Base-by-base conservation (phyloP, 1,284 basidiomycete genomes). In the Schizophyllum commune region DNA sequence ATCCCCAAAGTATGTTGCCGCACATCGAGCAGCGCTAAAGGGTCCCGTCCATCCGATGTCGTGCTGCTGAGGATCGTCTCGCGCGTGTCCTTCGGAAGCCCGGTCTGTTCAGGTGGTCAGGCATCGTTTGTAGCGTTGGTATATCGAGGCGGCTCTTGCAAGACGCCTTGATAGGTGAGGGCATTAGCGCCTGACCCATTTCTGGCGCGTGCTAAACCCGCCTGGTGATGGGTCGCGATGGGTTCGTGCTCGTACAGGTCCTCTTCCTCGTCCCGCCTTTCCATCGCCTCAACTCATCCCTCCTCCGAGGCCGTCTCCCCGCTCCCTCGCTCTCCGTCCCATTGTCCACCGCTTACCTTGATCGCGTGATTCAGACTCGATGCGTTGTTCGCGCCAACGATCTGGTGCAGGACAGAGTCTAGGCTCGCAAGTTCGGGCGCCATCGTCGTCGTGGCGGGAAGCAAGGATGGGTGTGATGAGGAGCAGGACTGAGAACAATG, bases 1-100 rank as follows among this genome's bases (percentile, higher is more conserved):
- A 82, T 79, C 0, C 84, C 88, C 5, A 91, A 69, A 0, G 88
- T 86, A 69, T 89, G 81, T 51, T 68, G 69, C 34, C 75, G 72
- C 21, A 82, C 70, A 64, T 88, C 79, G 54, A 92, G 72, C 11
- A 86, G 67, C 2, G 71, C 64, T 59, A 91, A 69, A 5, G 89
- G 88, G 68, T 91, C 88, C 64, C 81, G 80, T 11, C 83, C 84
- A 58, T 76, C 76, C 0, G 78, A 70, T 9, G 85, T 67, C 13
- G 76, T 65, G 62, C 79, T 77, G 2, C 80, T 76, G 6, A 86
- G 73, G 56, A 83, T 73, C 8, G 74, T 67, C 22, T 85, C 81
- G 19, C 79, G 71, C 19, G 79, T 72, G 20, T 85, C 83, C 58
- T 75, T 78, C 3, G 77, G 73, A 4, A 78, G 70, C 15, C 72